A percentile compares a stretch with the other conserved stretches of the same genome.
Conservation (phyloP, 164 flowering plant genomes). For the Vitis rotundifolia region DNA sequence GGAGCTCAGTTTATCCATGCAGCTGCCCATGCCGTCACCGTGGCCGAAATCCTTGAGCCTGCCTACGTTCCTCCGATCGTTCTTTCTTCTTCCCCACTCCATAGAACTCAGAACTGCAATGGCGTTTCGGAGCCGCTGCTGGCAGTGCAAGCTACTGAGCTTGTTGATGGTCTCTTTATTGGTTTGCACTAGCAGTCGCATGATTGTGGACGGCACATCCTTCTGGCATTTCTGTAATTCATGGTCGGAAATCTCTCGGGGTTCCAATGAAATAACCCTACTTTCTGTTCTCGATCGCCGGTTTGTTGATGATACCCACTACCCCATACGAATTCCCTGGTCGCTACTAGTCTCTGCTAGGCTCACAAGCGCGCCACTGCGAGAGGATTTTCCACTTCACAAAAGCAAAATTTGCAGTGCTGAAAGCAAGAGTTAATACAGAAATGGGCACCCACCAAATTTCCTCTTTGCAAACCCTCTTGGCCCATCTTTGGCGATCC, state of each 20-base stretch:
- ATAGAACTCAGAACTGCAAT: constrained; percentile 22
- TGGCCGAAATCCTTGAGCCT: constrained; percentile 40
- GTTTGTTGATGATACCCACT: constrained; percentile 10
- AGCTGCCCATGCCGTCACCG: constrained; percentile 16
- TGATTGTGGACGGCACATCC: constrained; percentile 35
- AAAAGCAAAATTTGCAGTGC: constrained; percentile 11
- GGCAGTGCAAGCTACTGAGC: constrained; percentile 35
- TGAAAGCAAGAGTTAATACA: constrained; percentile 32
- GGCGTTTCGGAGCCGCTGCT: constrained; percentile 34
- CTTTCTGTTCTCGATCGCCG: constrained; percentile 25
- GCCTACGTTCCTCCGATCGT: constrained; percentile 25
- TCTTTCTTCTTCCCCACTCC: constrained; percentile 30
- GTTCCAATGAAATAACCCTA: constrained; percentile 10
- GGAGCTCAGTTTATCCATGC: constrained; percentile 58
- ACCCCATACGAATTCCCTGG: constrained; percentile 19
- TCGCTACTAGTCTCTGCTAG: neutral
- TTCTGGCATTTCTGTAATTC: constrained; percentile 50
- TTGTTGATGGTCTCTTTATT: constrained; percentile 41
- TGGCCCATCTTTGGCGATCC: constrained; percentile 38
- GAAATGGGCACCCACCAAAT: constrained; percentile 11
- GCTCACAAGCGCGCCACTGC: neutral
- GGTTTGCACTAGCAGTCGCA: constrained; percentile 38
- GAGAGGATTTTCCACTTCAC: constrained; percentile 22
- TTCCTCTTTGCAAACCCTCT: constrained; percentile 39
- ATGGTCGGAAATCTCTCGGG: constrained; percentile 46